A percentile compares a stretch with the other conserved stretches of the same genome.
Conservation (phyloP, 139 green algal species). For the Chlamydomonas sp. region DNA sequence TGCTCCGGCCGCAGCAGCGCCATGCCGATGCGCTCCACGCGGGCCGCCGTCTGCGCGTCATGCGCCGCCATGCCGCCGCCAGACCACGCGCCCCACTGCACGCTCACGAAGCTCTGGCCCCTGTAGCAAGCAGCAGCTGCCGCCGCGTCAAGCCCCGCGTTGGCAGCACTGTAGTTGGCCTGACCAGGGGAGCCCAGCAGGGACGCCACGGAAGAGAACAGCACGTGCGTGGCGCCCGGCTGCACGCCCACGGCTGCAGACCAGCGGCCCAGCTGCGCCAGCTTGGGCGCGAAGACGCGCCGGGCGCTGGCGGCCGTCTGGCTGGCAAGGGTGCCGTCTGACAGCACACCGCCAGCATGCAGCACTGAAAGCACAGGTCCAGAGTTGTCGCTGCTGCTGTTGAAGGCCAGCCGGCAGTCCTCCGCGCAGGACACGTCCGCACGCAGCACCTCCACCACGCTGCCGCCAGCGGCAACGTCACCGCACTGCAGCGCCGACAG, state of each 20-base stretch:
- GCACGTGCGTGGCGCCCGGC: constrained; percentile 42
- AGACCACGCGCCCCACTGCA: constrained; percentile 89
- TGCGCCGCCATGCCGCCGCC: constrained; percentile 64
- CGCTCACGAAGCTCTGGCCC: constrained; percentile 57
- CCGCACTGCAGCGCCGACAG: neutral
- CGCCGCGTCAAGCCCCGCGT: constrained; percentile 73
- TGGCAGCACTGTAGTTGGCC: constrained; percentile 85
- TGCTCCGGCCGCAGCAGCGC: constrained; percentile 54
- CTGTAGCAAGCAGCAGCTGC: constrained; percentile 27
- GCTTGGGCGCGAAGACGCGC: constrained; percentile 64
- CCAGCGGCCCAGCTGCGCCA: constrained; percentile 30
- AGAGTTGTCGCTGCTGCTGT: neutral
- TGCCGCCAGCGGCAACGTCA: no score
- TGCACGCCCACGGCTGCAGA: constrained; percentile 16
- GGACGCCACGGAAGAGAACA: constrained; percentile 76
- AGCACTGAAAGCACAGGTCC: constrained; percentile 48
- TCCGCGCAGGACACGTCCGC: constrained; percentile 25
- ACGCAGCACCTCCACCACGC: constrained; percentile 14
- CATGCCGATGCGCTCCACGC: constrained; percentile 70
- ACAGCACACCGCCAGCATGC: constrained; percentile 71
- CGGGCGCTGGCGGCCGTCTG: constrained; percentile 58
- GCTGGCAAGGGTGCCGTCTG: constrained; percentile 64
- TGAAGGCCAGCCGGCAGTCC: constrained; percentile 24
- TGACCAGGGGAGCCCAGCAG: constrained; percentile 82
- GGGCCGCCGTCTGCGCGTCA: constrained; percentile 50